Evolutionary conservation across 73 alveolate genomes (phyloP).

Genomic region (Tetrahymena malaccensis): DNA sequence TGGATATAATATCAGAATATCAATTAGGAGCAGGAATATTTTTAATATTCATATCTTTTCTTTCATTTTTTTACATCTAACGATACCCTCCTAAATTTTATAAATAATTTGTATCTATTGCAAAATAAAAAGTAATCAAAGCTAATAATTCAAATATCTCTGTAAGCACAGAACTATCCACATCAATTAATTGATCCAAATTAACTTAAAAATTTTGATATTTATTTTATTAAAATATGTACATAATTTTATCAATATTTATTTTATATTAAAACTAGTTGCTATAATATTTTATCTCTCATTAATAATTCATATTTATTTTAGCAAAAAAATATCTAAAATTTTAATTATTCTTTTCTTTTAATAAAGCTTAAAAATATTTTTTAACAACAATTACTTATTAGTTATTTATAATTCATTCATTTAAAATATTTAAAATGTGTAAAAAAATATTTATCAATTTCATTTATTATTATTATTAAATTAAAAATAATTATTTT

Average conservation of each 20-base stretch:
- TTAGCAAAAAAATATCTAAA: no score
- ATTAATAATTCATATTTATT: no score
- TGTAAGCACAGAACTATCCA: not conserved
- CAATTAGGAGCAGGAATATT: not conserved
- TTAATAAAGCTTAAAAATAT: no score
- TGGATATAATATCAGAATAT: not conserved
- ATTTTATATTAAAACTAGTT: no score
- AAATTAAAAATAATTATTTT: no score
- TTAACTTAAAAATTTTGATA: not conserved
- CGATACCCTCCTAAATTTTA: not conserved
- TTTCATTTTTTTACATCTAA: not conserved
- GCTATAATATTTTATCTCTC: no score
- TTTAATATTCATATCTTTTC: not conserved
- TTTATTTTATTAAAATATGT: not conserved
- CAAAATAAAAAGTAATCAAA: not conserved
- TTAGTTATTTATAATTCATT: no score
- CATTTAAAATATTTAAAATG: no score
- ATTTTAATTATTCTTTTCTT: no score
- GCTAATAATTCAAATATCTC: not conserved
- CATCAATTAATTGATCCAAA: not conserved
- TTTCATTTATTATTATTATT: no score
- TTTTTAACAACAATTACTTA: no score
- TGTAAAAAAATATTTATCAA: no score
- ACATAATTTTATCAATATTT: not conserved
- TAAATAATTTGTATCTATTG: not conserved